Evolutionary conservation across 768 basidiomycete genomes (phyloP), one percentile per base, ranked within the genome.

Genomic region (Hysterangium stoloniferum): DNA sequence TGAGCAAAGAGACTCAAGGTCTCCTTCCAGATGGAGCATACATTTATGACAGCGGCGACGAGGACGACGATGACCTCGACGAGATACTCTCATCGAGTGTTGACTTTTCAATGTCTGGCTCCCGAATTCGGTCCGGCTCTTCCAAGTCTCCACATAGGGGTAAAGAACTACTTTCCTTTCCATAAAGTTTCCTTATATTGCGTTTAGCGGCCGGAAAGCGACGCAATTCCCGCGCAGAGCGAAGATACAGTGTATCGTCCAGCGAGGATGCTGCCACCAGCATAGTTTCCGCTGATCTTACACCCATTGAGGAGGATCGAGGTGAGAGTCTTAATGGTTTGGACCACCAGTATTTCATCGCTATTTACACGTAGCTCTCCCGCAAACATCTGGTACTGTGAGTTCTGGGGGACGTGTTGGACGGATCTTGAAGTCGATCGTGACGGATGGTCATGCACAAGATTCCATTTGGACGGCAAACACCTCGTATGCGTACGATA

Each of bases 401-500:
- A 29, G 38, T 27, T 28, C 38, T 3, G 25, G 25, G 43, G n/a
- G 17, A 1, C 49, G 49, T 28, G 31, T 51, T 25, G 33, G 49
- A 19, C 35, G 43, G 25, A 42, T 51, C 2, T 51, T 51, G n/a
- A 40, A 38, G 33, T 41, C 49, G n/a, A 3, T 42, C 12, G 29
- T 40, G 13, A 19, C 24, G 32, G 37, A 51, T 19, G 12, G 9
- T n/a, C 11, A 6, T 20, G 31, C 29, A 29, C 17, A 41, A 25
- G 76, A 58, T 71, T 76, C 57, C 9, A 76, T 95, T 9, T 96
- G 93, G 92, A 84, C 78, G 2, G 75, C 87, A 27, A 75, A 71
- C 53, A 75, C 77, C n/a, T 82, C 85, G 64, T 87, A 87, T 53
- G 91, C 91, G 7, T 81, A 77, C 62, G 90, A 95, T 61, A 78